These are phyloP conservation scores for Fusarium sp. DNA, from an alignment of 2,329 filamentous ascomycete genomes.

Conservation along the genomic window DNA sequence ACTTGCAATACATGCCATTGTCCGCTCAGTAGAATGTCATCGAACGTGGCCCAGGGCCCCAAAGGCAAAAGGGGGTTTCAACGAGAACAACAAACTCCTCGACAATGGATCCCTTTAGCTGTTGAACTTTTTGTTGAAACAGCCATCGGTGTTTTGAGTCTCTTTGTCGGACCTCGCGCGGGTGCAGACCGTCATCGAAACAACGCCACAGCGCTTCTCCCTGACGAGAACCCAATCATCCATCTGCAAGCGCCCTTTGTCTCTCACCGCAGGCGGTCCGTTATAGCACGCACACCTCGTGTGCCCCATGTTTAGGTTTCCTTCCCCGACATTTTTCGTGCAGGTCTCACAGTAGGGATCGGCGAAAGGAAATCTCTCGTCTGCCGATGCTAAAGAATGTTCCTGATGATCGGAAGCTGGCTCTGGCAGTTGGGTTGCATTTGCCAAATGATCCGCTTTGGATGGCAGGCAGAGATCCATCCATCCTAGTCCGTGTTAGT, in stretches of 20 bases:
- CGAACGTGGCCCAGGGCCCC: conserved; percentile 1
- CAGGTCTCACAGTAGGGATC: conserved; percentile 1
- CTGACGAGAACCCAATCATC: conserved; percentile 16
- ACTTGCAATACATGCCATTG: conserved; percentile 21
- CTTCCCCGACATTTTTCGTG: conserved; percentile 2
- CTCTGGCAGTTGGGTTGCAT: conserved; percentile 1
- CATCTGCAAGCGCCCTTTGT: conserved; percentile 6
- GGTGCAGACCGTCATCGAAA: conserved; percentile 11
- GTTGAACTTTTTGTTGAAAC: conserved; percentile 15
- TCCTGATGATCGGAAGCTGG: conserved; percentile 4
- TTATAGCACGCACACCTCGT: conserved; percentile 3
- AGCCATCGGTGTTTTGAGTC: conserved; percentile 27
- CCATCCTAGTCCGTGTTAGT: not conserved
- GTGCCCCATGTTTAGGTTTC: not conserved
- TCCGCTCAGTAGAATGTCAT: conserved; percentile 25
- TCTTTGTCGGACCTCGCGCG: conserved; percentile 14
- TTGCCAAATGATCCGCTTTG: conserved; percentile 1
- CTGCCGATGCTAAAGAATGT: not conserved
- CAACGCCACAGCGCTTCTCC: conserved; percentile 36
- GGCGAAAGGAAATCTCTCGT: not conserved
- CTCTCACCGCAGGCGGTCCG: conserved; percentile 1
- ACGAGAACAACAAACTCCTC: not conserved
- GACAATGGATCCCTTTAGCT: not conserved
- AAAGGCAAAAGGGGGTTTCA: conserved; percentile 7
- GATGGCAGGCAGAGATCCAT: not conserved